Conservation (phyloP, 345 rosid genomes). For the Erodium maritimum region DNA sequence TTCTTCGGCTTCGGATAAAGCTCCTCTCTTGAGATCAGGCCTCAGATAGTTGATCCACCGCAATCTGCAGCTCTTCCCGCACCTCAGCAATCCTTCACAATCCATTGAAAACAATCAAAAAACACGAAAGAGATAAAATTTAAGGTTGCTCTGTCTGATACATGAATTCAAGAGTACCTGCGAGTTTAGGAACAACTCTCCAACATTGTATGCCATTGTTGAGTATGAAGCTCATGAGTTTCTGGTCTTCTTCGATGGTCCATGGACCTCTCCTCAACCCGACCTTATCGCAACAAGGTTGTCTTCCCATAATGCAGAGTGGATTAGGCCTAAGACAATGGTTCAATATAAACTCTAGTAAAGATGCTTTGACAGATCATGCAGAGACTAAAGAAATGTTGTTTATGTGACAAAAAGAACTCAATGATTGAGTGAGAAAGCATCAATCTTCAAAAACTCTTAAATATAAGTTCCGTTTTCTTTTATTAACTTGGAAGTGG, state of each 20-base stretch:
- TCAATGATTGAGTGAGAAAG: no score
- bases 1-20: conserved; percentile 56
- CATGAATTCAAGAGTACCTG: conserved; percentile 26
- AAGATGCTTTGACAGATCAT: conserved; percentile 34
- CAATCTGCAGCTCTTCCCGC: conserved; percentile 78
- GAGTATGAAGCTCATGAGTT: conserved; percentile 62
- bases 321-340: background rate
- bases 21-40: conserved; percentile 76
- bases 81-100: conserved; percentile 28
- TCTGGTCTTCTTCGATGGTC: conserved; percentile 82
- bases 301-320: conserved; percentile 40
- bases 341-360: conserved; percentile 12
- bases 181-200: conserved; percentile 69
- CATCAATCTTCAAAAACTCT: no score
- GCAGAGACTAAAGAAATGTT: conserved; percentile 7
- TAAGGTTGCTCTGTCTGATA: no score
- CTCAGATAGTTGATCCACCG: conserved; percentile 87
- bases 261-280: conserved; percentile 86
- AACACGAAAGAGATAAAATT: no score
- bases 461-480: no score
- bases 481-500: no score
- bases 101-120: no score
- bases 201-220: conserved; percentile 74
- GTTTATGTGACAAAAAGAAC: no score
- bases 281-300: conserved; percentile 71